Evolutionary conservation across 2,329 filamentous ascomycete species (phyloP).

Genomic region (Talaromyces sp.): DNA sequence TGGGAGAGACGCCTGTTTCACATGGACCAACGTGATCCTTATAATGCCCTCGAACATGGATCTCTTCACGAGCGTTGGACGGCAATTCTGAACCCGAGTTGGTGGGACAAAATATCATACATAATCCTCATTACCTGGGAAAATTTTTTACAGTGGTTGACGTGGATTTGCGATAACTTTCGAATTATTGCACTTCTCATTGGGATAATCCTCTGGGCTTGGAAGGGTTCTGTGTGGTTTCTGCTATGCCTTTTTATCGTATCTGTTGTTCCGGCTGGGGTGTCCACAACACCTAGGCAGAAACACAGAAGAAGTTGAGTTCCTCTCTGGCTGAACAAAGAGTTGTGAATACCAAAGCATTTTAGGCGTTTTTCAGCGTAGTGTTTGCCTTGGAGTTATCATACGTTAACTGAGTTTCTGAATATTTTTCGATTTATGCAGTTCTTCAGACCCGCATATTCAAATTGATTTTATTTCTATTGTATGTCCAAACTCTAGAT

Average conservation of each 20-base stretch:
- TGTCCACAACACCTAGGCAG: neutral
- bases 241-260: neutral
- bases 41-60: neutral
- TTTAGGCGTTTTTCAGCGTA: neutral
- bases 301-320: no score
- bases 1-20: neutral
- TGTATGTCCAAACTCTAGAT: neutral
- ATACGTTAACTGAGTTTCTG: neutral
- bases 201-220: neutral
- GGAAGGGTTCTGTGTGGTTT: neutral
- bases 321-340: neutral
- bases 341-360: neutral
- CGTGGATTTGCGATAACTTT: neutral
- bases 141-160: neutral
- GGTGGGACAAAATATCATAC: neutral
- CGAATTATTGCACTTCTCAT: neutral
- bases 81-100: neutral
- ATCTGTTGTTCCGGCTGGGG: neutral
- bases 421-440: neutral
- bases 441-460: neutral
- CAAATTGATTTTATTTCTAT: neutral
- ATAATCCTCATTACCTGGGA: no score
- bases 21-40: neutral
- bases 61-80: constrained; percentile 4
- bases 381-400: neutral